These are phyloP conservation scores for Cystobasidiaceae sp. DNA, from an alignment of 1,284 basidiomycete genomes.

Conservation along the genomic window DNA sequence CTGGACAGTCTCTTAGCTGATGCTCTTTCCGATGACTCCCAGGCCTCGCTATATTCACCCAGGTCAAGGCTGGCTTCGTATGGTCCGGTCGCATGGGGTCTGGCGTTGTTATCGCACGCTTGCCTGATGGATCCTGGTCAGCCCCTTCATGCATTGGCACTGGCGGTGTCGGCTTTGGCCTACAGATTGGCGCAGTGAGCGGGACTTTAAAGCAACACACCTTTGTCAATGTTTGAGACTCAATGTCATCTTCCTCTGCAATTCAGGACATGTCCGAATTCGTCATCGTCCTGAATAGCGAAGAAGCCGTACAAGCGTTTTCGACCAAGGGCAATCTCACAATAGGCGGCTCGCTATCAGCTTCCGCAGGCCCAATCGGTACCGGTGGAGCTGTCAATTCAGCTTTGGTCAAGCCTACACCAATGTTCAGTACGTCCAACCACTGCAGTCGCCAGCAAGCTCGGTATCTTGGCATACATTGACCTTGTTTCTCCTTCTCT, in stretches of 20 bases:
- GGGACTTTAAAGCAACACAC: background rate
- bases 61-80: constrained; percentile 55
- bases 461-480: too few relatives aligned
- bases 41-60: constrained; percentile 94
- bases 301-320: constrained; percentile 92
- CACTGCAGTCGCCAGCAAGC: too few relatives aligned
- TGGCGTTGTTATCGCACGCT: constrained; percentile 86
- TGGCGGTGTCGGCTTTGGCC: constrained; percentile 83
- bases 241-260: too few relatives aligned
- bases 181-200: constrained; percentile 73
- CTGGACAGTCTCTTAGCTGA: too few relatives aligned
- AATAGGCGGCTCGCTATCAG: constrained; percentile 59
- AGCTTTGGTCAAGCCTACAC: constrained; percentile 81
- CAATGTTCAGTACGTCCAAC: constrained; percentile 97
- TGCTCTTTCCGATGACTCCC: background rate
- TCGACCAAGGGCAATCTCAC: constrained; percentile 77
- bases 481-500: constrained; percentile 1
- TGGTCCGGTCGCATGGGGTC: constrained; percentile 69
- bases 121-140: constrained; percentile 94
- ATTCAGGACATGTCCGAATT: constrained; percentile 49
- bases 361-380: constrained; percentile 19
- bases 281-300: constrained; percentile 86
- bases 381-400: constrained; percentile 88
- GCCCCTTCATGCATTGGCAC: constrained; percentile 98
- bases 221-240: too few relatives aligned